phyloP scores from a whole-genome alignment of 441 rosid genomes.

The Dalechampia spathulata region DNA sequence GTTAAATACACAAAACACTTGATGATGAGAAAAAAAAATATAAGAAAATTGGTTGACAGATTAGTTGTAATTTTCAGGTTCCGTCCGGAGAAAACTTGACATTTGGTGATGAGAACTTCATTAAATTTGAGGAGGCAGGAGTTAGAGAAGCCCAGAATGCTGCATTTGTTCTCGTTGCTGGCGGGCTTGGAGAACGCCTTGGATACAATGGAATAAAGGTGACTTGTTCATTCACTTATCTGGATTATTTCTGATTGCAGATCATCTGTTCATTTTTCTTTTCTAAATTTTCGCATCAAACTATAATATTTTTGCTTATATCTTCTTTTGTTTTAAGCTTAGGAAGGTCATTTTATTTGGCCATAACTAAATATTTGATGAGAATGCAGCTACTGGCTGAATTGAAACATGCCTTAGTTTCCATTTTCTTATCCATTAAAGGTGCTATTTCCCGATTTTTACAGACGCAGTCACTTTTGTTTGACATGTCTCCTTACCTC shows the following conservation, averaged over 20 bases:
- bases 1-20: too few relatives aligned
- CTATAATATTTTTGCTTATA: neutral
- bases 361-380: neutral
- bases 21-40: neutral
- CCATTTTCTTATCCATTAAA: neutral
- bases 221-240: neutral
- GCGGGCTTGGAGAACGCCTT: slow-evolving; percentile 97
- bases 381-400: too few relatives aligned
- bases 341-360: neutral
- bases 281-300: neutral
- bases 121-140: slow-evolving; percentile 72
- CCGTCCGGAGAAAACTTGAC: slow-evolving; percentile 80
- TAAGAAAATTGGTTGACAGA: slow-evolving; percentile 6
- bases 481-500: neutral
- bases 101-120: slow-evolving; percentile 61
- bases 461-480: neutral
- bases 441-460: neutral
- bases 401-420: too few relatives aligned
- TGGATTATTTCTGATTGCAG: too few relatives aligned
- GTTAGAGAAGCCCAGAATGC: slow-evolving; percentile 75
- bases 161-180: slow-evolving; percentile 97
- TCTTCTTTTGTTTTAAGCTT: neutral
- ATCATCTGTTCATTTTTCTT: neutral
- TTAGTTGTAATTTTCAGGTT: slow-evolving; percentile 41
- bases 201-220: slow-evolving; percentile 99